A percentile compares a stretch with the other conserved stretches of the same genome.
Evolutionary conservation across 345 rosid species (phyloP).

Genomic region (Psidium friedrichsthalianum): DNA sequence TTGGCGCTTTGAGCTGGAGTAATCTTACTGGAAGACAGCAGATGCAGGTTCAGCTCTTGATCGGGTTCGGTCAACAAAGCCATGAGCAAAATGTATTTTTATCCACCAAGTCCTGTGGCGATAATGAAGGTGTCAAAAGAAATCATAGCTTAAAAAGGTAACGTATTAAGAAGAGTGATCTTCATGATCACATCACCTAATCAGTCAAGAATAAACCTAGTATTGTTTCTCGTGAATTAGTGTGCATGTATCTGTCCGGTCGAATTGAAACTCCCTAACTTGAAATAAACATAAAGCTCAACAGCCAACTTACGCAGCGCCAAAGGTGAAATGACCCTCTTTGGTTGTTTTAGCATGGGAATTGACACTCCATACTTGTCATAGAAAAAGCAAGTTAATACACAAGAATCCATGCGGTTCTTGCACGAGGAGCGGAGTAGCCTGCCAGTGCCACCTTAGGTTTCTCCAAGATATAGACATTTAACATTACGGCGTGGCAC

Average conservation of each 20-base stretch:
- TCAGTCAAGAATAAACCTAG: not conserved
- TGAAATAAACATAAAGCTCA: not conserved
- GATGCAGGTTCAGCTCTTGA: not conserved
- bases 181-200: not conserved
- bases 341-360: not conserved
- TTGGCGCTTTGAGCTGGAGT: not conserved
- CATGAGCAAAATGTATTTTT: not conserved
- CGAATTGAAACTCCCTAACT: not conserved
- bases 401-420: not conserved
- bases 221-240: not conserved
- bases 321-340: not conserved
- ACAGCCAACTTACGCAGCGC: not conserved
- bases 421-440: not conserved
- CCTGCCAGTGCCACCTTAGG: not conserved
- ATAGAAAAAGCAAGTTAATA: not conserved
- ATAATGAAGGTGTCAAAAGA: not conserved
- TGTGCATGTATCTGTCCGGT: not conserved
- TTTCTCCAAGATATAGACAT: not conserved
- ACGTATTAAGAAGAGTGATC: not conserved
- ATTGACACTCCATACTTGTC: not conserved
- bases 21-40: not conserved
- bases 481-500: not conserved
- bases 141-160: not conserved
- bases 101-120: not conserved
- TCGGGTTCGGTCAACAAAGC: not conserved